These are phyloP conservation scores for Coleophoma eucalyptorum DNA, from an alignment of 2,329 filamentous ascomycete genomes.

Conservation along the genomic window DNA sequence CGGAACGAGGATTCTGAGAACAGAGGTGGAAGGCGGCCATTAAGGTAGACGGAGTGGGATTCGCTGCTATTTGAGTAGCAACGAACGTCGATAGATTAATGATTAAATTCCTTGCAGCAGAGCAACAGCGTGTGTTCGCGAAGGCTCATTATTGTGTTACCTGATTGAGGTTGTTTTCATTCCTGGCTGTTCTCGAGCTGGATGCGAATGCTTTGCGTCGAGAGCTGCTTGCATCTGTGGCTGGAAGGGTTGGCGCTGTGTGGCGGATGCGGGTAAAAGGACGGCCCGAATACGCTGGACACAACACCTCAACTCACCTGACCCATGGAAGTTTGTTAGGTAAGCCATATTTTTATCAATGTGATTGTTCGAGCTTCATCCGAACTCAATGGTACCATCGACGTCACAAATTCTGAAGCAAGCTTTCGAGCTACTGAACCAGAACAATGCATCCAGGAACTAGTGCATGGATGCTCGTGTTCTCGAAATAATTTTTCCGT, in stretches of 20 bases:
- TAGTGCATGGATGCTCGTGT: no score
- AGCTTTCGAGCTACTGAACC: no score
- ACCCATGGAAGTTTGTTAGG: no score
- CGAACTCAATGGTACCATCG: neutral
- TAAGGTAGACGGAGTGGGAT: neutral
- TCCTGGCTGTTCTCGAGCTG: neutral
- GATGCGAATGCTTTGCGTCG: neutral
- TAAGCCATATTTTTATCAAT: neutral
- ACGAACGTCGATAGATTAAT: neutral
- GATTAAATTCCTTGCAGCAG: conserved; percentile 1
- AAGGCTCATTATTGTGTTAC: neutral
- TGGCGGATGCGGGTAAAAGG: neutral
- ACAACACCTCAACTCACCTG: neutral
- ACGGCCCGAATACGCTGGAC: neutral
- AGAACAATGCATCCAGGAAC: no score
- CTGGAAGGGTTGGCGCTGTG: neutral
- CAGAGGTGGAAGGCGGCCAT: neutral
- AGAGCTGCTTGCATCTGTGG: neutral
- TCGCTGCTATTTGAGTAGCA: neutral
- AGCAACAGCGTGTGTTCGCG: neutral
- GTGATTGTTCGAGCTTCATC: neutral
- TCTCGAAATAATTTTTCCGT: no score
- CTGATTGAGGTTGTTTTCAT: neutral
- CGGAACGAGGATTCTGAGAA: neutral
- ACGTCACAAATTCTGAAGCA: no score